Evolutionary conservation across 495 filamentous ascomycete species (phyloP).

Genomic region (Peziza echinospora): DNA sequence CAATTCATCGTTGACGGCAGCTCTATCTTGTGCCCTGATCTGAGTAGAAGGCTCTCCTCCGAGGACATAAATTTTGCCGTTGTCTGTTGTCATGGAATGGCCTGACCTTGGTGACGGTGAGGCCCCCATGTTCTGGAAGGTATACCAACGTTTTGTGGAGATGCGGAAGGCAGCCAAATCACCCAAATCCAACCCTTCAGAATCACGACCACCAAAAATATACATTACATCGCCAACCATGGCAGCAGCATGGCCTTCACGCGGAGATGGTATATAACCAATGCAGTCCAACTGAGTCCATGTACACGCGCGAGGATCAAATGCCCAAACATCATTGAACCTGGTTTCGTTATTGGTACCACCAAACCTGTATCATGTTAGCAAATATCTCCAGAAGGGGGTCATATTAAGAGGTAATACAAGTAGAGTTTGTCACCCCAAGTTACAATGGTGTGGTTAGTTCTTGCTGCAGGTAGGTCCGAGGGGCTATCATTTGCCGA

Average conservation of each 20-base stretch:
- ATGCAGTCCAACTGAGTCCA: slow-evolving; percentile 90
- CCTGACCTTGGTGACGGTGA: slow-evolving; percentile 84
- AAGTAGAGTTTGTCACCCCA: slow-evolving; percentile 84
- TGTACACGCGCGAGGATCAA: slow-evolving; percentile 56
- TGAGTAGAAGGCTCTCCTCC: slow-evolving; percentile 87
- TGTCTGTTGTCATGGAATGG: slow-evolving; percentile 90
- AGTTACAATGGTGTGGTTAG: slow-evolving; percentile 86
- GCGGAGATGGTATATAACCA: slow-evolving; percentile 78
- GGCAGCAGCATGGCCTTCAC: slow-evolving; percentile 87
- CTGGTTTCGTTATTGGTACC: slow-evolving; percentile 83
- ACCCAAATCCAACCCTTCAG: slow-evolving; percentile 76
- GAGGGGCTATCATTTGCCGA: slow-evolving; percentile 48
- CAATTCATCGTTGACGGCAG: slow-evolving; percentile 35
- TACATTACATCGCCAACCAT: slow-evolving; percentile 97
- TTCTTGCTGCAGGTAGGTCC: slow-evolving; percentile 70
- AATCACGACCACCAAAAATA: slow-evolving; percentile 90
- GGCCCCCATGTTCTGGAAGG: slow-evolving; percentile 98
- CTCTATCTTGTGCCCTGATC: slow-evolving; percentile 35
- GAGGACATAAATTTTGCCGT: slow-evolving; percentile 75
- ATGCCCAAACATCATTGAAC: slow-evolving; percentile 99
- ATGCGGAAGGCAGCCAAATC: slow-evolving; percentile 94
- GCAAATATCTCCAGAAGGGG: slow-evolving; percentile 3
- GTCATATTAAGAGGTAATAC: slow-evolving; percentile 25
- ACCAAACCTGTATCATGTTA: slow-evolving; percentile 46
- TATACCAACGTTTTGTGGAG: slow-evolving; percentile 81